Percentiles rank a stretch among this genome's conserved stretches.
phyloP scores from a whole-genome alignment of 306 rosid genomes.

The Argentina anserina region DNA sequence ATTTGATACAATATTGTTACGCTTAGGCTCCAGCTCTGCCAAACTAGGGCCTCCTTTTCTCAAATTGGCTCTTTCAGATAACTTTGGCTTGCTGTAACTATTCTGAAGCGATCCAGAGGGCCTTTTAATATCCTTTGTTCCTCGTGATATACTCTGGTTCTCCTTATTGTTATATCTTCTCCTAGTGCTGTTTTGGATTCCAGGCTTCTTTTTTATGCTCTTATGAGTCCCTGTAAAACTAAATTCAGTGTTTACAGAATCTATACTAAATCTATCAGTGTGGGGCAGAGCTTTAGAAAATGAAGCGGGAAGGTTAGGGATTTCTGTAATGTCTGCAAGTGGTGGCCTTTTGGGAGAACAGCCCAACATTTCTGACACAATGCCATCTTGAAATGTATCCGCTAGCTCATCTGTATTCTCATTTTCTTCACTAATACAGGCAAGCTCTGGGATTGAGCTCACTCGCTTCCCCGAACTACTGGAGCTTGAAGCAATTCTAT shows the following conservation, averaged over 20 bases:
- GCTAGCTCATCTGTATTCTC: conserved; percentile 70
- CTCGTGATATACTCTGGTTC: conserved; percentile 42
- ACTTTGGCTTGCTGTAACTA: conserved; percentile 48
- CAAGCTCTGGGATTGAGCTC: conserved; percentile 72
- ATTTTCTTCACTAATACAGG: conserved; percentile 80
- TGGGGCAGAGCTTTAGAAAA: conserved; percentile 43
- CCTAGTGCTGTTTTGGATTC: conserved; percentile 35
- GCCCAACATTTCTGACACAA: conserved; percentile 20
- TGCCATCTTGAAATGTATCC: conserved; percentile 36
- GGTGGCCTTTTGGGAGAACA: conserved; percentile 47
- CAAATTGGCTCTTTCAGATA: conserved; percentile 51
- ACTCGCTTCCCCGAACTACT: conserved; percentile 68
- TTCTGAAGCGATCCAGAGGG: conserved; percentile 40
- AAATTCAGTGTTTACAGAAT: conserved; percentile 45
- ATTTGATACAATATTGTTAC: conserved; percentile 66
- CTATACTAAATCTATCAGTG: conserved; percentile 43
- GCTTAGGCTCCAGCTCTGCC: conserved; percentile 41
- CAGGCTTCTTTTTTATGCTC: conserved; percentile 43
- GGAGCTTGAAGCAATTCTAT: conserved; percentile 43
- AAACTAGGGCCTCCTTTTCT: conserved; percentile 39
- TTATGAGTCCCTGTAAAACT: conserved; percentile 45
- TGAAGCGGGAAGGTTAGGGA: conserved; percentile 37
- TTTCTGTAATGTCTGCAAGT: conserved; percentile 50
- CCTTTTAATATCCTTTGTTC: conserved; percentile 47
- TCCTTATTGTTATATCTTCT: conserved; percentile 47